These are phyloP conservation scores for Ogataea dorogensis DNA, from an alignment of 805 yeast genomes.

Conservation along the genomic window DNA sequence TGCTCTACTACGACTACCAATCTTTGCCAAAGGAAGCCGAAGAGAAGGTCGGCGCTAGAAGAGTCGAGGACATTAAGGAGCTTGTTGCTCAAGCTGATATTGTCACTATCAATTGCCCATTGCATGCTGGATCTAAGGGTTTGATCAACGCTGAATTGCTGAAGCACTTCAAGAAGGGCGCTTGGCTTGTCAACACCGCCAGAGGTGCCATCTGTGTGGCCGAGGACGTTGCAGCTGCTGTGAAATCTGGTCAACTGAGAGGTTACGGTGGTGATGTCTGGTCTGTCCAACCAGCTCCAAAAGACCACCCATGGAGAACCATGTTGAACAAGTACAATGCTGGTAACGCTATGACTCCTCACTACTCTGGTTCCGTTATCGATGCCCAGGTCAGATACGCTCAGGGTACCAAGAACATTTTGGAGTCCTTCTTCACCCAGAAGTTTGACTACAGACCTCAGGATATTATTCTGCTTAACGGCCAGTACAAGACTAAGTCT, in stretches of 20 bases:
- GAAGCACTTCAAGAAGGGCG: conserved; percentile 69
- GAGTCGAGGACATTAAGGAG: conserved; percentile 61
- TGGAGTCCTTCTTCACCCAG: conserved; percentile 59
- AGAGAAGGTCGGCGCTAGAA: conserved; percentile 54
- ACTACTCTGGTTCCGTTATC: conserved; percentile 73
- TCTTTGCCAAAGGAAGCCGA: conserved; percentile 59
- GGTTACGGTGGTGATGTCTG: conserved; percentile 89
- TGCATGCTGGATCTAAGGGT: conserved; percentile 68
- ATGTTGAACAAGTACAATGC: conserved; percentile 65
- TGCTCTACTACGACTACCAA: conserved; percentile 75
- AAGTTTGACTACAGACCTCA: conserved; percentile 71
- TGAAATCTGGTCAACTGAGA: conserved; percentile 61
- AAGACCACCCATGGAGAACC: conserved; percentile 73
- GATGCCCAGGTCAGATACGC: conserved; percentile 80
- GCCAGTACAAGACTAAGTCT: conserved; percentile 70
- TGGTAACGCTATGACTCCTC: conserved; percentile 87
- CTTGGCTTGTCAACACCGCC: conserved; percentile 75
- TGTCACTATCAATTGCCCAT: conserved; percentile 75
- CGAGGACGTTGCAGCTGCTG: conserved; percentile 74
- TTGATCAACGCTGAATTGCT: conserved; percentile 64
- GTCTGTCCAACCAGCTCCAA: conserved; percentile 82
- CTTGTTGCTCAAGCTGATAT: conserved; percentile 66
- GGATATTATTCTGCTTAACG: conserved; percentile 69
- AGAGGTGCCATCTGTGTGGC: conserved; percentile 77
- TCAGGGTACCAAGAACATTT: conserved; percentile 62